phyloP scores from a whole-genome alignment of 768 basidiomycete genomes.

The Termitomyces sp. region DNA sequence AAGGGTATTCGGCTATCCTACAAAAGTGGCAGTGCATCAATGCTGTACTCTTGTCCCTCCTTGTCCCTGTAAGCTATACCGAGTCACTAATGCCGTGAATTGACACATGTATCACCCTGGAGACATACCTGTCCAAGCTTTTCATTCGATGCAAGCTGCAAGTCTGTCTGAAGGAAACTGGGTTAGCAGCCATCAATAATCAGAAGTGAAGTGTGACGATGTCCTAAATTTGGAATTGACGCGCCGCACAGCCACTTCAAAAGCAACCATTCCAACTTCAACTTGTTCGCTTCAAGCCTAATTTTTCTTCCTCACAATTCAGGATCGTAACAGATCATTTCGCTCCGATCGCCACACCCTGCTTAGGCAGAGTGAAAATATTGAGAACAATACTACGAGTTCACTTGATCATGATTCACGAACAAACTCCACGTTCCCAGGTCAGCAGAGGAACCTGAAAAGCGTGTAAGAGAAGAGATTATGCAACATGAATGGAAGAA shows the following conservation, averaged over 20 bases:
- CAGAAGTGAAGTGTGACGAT: background rate
- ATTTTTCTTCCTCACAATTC: background rate
- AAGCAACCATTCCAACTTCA: background rate
- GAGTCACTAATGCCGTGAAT: conserved; percentile 8
- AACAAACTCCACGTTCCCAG: background rate
- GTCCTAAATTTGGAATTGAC: conserved; percentile 1
- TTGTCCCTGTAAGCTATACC: conserved; percentile 7
- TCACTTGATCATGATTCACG: background rate
- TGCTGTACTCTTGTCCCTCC: background rate
- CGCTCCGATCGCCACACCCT: background rate
- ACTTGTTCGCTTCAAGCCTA: conserved; percentile 2
- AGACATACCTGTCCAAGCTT: conserved; percentile 5
- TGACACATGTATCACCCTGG: conserved; percentile 8
- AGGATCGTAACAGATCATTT: background rate
- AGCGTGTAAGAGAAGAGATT: background rate
- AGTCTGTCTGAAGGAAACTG: conserved; percentile 1
- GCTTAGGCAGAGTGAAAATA: background rate
- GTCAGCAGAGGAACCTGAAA: background rate
- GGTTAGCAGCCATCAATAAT: conserved; percentile 1
- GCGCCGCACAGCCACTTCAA: conserved; percentile 5
- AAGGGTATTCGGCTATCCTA: background rate
- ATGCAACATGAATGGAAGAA: conserved; percentile 4
- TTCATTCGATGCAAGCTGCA: background rate
- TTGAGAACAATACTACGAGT: background rate
- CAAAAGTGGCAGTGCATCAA: background rate